Percentiles rank a stretch among this genome's conserved stretches.
phyloP scores from a whole-genome alignment of 2,329 filamentous ascomycete genomes.

The Claviceps africana region DNA sequence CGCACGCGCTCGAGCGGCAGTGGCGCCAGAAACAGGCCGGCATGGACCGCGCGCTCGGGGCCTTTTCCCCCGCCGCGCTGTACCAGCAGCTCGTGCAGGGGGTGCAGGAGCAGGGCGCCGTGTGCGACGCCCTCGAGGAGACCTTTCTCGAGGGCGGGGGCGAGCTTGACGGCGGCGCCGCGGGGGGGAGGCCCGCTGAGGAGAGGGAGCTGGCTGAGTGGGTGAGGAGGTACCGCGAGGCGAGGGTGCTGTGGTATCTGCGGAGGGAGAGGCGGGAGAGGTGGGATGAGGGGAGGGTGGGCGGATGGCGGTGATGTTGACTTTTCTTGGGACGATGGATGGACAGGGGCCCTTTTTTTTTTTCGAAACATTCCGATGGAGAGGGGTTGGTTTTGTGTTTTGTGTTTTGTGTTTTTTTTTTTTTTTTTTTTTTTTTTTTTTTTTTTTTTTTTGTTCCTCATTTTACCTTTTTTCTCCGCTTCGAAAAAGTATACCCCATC shows the following conservation, averaged over 20 bases:
- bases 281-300: slow-evolving; percentile 92
- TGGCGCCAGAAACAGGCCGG: slow-evolving; percentile 81
- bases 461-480: too few relatives aligned
- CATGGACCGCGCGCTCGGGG: slow-evolving; percentile 71
- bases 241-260: slow-evolving; percentile 63
- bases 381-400: too few relatives aligned
- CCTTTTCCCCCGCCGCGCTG: slow-evolving; percentile 74
- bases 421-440: too few relatives aligned
- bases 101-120: slow-evolving; percentile 66
- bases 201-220: slow-evolving; percentile 81
- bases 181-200: slow-evolving; percentile 30
- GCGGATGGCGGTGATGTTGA: slow-evolving; percentile 87
- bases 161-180: slow-evolving; percentile 22
- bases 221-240: slow-evolving; percentile 67
- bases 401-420: too few relatives aligned
- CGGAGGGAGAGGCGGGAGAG: slow-evolving; percentile 77
- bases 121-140: slow-evolving; percentile 77
- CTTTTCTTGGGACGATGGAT: too few relatives aligned
- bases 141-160: slow-evolving; percentile 63
- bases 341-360: too few relatives aligned
- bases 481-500: too few relatives aligned
- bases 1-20: slow-evolving; percentile 79
- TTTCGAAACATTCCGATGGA: too few relatives aligned
- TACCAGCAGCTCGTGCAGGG: slow-evolving; percentile 69
- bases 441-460: too few relatives aligned